These are phyloP conservation scores for Colletotrichum costaricense DNA, from an alignment of 2,329 filamentous ascomycete genomes.

Conservation along the genomic window DNA sequence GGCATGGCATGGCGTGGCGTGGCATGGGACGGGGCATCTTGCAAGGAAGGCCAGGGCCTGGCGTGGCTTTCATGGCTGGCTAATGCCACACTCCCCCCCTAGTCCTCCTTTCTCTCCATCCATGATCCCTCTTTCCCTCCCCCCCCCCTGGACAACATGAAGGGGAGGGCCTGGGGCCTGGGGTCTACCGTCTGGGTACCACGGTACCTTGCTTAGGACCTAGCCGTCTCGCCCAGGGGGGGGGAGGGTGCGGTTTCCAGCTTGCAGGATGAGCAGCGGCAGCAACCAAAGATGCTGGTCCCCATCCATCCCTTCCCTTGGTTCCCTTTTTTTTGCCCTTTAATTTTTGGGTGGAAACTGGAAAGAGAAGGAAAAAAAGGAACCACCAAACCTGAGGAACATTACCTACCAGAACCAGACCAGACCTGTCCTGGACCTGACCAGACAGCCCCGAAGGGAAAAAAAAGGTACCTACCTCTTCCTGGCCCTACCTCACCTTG, in stretches of 20 bases:
- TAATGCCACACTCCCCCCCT: slow-evolving; percentile 25
- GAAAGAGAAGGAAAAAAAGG: slow-evolving; percentile 26
- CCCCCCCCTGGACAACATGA: slow-evolving; percentile 17
- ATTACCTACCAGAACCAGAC: slow-evolving; percentile 3
- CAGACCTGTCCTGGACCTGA: neutral
- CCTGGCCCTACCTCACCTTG: slow-evolving; percentile 4
- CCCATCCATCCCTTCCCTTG: slow-evolving; percentile 11
- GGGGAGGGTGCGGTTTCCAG: slow-evolving; percentile 22
- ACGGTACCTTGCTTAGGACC: slow-evolving; percentile 3
- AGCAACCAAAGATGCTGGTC: slow-evolving; percentile 3
- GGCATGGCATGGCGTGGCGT: slow-evolving; percentile 21
- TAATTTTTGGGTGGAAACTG: slow-evolving; percentile 30
- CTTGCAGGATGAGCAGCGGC: slow-evolving; percentile 8
- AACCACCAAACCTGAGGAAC: slow-evolving; percentile 33
- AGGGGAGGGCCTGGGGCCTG: slow-evolving; percentile 12
- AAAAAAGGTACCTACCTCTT: neutral
- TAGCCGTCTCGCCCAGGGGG: slow-evolving; percentile 21
- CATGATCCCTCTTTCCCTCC: neutral
- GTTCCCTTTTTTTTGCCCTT: slow-evolving; percentile 32
- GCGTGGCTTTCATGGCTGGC: neutral
- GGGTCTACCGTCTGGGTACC: slow-evolving; percentile 3
- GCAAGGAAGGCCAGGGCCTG: slow-evolving; percentile 18
- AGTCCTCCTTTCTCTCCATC: neutral
- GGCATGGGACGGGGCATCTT: slow-evolving; percentile 8
- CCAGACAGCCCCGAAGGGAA: neutral